Evolutionary conservation across 768 basidiomycete species (phyloP).

Genomic region (Butyriboletus loyo): DNA sequence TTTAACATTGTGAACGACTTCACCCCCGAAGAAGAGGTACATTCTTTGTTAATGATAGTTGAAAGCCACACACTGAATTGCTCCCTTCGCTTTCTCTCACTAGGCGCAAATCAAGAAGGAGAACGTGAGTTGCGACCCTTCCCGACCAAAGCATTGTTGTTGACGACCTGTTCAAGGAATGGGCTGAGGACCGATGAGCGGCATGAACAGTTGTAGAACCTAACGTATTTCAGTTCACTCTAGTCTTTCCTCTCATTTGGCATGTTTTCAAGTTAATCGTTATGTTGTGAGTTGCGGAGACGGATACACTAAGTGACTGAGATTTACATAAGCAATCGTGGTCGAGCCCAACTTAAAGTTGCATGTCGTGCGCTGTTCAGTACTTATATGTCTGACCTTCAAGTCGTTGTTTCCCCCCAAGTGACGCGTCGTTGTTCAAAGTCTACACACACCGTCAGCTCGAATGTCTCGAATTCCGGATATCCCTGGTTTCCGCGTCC

Average conservation of each 20-base stretch:
- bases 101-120: constrained; percentile 99
- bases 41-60: constrained; percentile 14
- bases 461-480: constrained; percentile 60
- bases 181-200: constrained; percentile 85
- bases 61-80: constrained; percentile 1
- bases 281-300: constrained; percentile 9
- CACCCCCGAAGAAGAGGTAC: constrained; percentile 97
- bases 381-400: background rate
- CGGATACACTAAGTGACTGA: background rate
- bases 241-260: constrained; percentile 17
- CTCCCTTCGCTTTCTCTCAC: constrained; percentile 8
- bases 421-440: background rate
- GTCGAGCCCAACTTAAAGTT: background rate
- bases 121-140: constrained; percentile 62
- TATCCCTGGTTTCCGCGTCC: constrained; percentile 62
- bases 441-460: background rate
- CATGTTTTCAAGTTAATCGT: constrained; percentile 19
- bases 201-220: constrained; percentile 16
- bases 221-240: constrained; percentile 25
- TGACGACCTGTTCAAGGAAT: constrained; percentile 56
- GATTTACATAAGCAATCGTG: constrained; percentile 20
- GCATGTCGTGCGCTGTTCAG: constrained; percentile 1
- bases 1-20: constrained; percentile 99
- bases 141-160: constrained; percentile 11
- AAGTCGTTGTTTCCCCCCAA: background rate